These are phyloP conservation scores for Penicillium antarcticum DNA, from an alignment of 495 filamentous ascomycete genomes.

Conservation along the genomic window DNA sequence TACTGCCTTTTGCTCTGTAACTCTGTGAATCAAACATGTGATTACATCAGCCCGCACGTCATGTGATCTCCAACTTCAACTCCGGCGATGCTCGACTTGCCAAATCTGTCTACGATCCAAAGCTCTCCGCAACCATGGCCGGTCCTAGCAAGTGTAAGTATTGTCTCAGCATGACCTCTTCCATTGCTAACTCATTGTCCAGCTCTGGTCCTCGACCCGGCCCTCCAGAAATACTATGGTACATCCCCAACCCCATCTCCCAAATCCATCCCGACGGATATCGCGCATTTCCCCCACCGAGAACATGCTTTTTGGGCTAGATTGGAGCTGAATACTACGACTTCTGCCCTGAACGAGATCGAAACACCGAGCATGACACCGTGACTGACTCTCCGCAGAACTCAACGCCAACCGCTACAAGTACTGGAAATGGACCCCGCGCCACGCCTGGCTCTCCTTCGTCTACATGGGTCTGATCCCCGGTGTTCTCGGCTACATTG, in stretches of 20 bases:
- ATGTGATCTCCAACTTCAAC: conserved; percentile 14
- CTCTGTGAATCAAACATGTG: background rate
- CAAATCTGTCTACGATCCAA: conserved; percentile 10
- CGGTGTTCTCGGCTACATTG: conserved; percentile 61
- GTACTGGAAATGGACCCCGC: conserved; percentile 89
- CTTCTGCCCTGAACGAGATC: background rate
- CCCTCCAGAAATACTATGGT: conserved; percentile 73
- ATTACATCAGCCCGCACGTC: conserved; percentile 7
- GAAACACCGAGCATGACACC: background rate
- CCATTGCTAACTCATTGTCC: conserved; percentile 10
- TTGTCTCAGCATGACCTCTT: background rate
- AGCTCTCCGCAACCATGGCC: conserved; percentile 38
- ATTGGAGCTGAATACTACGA: background rate
- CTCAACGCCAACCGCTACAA: conserved; percentile 84
- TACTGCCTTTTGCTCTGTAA: background rate
- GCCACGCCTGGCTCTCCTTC: conserved; percentile 75
- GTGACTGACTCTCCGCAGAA: conserved; percentile 50
- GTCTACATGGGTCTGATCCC: conserved; percentile 72
- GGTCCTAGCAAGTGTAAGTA: conserved; percentile 48
- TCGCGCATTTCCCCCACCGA: background rate
- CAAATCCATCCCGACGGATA: background rate
- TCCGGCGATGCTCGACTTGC: background rate
- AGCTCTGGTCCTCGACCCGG: conserved; percentile 72
- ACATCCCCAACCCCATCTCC: conserved; percentile 26
- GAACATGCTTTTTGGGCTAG: background rate